Evolutionary conservation across 1,284 basidiomycete species (phyloP).

Genomic region (Lentinula novae-zelandiae): DNA sequence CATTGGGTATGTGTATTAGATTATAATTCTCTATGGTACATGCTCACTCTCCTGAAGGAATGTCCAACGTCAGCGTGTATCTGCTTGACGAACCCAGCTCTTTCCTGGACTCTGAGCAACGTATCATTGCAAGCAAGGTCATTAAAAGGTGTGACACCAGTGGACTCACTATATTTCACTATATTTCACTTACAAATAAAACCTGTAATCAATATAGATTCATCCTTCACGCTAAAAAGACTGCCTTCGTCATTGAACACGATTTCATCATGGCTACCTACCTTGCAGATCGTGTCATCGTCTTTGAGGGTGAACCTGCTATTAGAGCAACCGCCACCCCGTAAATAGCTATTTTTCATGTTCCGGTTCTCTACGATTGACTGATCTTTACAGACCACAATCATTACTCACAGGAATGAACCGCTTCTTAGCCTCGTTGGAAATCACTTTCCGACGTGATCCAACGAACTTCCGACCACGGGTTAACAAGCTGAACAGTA

Average conservation of each 20-base stretch:
- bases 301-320: conserved; percentile 87
- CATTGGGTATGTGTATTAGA: conserved; percentile 52
- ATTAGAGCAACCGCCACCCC: conserved; percentile 81
- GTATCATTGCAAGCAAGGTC: conserved; percentile 94
- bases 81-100: conserved; percentile 86
- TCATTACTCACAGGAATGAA: conserved; percentile 88
- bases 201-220: conserved; percentile 44
- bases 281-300: conserved; percentile 94
- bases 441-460: conserved; percentile 96
- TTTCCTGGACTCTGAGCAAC: conserved; percentile 96
- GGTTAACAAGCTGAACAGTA: conserved; percentile 91
- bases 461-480: conserved; percentile 92
- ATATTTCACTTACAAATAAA: conserved; percentile 10
- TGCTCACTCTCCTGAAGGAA: conserved; percentile 40
- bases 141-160: conserved; percentile 77
- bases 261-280: conserved; percentile 98
- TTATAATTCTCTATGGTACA: neutral
- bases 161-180: neutral
- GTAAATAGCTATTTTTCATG: conserved; percentile 41
- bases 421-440: conserved; percentile 86
- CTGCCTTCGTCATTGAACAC: conserved; percentile 96
- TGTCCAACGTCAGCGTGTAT: conserved; percentile 81
- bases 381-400: conserved; percentile 55
- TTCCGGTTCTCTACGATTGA: conserved; percentile 8
- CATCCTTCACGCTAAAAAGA: conserved; percentile 92